These are phyloP conservation scores for Handroanthus guayacan DNA, from an alignment of 257 asterid species.

Conservation along the genomic window DNA sequence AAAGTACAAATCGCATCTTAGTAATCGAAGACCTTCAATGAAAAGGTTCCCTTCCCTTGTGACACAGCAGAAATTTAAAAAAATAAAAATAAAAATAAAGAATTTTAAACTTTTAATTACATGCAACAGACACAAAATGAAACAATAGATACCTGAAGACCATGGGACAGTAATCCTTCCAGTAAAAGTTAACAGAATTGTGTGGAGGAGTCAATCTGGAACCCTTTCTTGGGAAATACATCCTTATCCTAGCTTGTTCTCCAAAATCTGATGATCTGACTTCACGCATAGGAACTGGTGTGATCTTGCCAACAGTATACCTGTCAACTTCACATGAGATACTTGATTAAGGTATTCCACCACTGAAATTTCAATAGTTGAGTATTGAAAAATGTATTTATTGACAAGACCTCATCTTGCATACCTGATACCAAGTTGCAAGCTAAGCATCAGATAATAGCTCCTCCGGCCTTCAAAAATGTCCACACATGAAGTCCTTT, in stretches of 20 bases:
- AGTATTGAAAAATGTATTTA: background rate
- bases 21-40: background rate
- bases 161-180: conserved; percentile 89
- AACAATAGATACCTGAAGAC: conserved; percentile 66
- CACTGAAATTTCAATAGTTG: background rate
- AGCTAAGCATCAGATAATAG: conserved; percentile 71
- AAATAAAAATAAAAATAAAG: background rate
- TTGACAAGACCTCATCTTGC: conserved; percentile 9
- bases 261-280: conserved; percentile 75
- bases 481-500: conserved; percentile 47
- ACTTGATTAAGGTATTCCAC: conserved; percentile 30
- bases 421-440: conserved; percentile 84
- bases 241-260: conserved; percentile 67
- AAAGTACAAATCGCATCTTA: background rate
- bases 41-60: background rate
- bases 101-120: background rate
- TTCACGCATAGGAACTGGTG: conserved; percentile 76
- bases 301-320: conserved; percentile 76
- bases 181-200: conserved; percentile 62
- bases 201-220: conserved; percentile 77
- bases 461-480: conserved; percentile 61
- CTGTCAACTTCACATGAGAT: conserved; percentile 54
- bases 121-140: conserved; percentile 23
- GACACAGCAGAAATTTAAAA: background rate
- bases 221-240: conserved; percentile 74